These are phyloP conservation scores for Nevesoporus exiguus DNA, from an alignment of 768 basidiomycete species.

Conservation along the genomic window DNA sequence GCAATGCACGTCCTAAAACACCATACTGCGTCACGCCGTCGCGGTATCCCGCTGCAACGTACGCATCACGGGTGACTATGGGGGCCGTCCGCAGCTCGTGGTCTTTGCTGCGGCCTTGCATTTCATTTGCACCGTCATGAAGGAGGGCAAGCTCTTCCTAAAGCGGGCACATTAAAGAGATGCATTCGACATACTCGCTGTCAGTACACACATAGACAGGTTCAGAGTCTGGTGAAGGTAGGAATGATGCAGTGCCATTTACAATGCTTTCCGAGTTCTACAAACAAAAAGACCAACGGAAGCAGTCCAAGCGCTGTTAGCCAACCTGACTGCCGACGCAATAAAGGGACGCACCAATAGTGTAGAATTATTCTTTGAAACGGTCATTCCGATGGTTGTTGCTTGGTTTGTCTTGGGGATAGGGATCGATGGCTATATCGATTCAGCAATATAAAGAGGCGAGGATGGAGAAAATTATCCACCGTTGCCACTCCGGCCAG, in stretches of 20 bases:
- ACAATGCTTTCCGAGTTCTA: constrained; percentile 6
- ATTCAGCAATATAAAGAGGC: constrained; percentile 10
- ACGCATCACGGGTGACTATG: constrained; percentile 50
- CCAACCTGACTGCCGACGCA: not conserved
- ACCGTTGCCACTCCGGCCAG: constrained; percentile 16
- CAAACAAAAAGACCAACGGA: not conserved
- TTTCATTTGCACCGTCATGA: constrained; percentile 20
- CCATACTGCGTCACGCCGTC: constrained; percentile 54
- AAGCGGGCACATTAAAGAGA: not conserved
- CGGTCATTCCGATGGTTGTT: constrained; percentile 13
- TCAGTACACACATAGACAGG: constrained; percentile 22
- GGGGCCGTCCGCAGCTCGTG: constrained; percentile 45
- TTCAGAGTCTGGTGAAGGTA: constrained; percentile 4
- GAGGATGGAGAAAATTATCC: constrained; percentile 3
- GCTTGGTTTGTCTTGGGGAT: not conserved
- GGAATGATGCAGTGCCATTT: constrained; percentile 4
- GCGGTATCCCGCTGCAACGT: constrained; percentile 31
- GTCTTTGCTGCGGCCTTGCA: constrained; percentile 27
- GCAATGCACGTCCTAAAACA: constrained; percentile 49
- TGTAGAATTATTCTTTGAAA: constrained; percentile 3
- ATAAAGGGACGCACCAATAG: constrained; percentile 9
- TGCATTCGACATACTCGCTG: not conserved
- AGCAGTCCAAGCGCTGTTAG: not conserved
- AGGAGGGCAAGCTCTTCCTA: constrained; percentile 34
- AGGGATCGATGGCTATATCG: constrained; percentile 8